These are phyloP conservation scores for Dalbergia cochinchinensis DNA, from an alignment of 306 rosid species.

Conservation along the genomic window DNA sequence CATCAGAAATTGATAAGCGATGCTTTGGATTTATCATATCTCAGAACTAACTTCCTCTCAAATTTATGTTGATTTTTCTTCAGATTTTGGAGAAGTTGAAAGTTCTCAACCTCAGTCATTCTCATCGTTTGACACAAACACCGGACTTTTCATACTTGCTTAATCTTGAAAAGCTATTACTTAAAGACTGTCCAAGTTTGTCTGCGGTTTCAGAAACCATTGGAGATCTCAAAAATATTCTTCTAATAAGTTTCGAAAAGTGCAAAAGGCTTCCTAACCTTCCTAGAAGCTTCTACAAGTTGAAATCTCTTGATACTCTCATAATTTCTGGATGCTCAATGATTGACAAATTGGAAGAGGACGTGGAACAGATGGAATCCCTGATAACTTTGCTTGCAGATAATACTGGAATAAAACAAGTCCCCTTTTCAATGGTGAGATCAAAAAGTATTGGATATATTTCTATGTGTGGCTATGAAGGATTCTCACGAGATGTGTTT, in stretches of 20 bases:
- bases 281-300: constrained; percentile 23
- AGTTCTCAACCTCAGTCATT: constrained; percentile 49
- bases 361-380: background rate
- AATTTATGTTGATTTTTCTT: background rate
- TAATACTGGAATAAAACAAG: background rate
- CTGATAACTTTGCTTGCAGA: background rate
- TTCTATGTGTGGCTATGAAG: background rate
- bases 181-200: constrained; percentile 42
- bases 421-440: background rate
- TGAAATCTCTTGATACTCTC: background rate
- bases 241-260: constrained; percentile 29
- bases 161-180: constrained; percentile 42
- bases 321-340: background rate
- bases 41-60: background rate
- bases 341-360: background rate
- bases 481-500: background rate
- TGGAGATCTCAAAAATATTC: constrained; percentile 7
- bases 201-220: constrained; percentile 7
- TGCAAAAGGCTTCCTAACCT: constrained; percentile 21
- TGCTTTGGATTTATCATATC: too few species aligned
- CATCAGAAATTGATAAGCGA: too few species aligned
- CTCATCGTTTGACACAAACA: constrained; percentile 2
- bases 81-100: constrained; percentile 40
- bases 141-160: constrained; percentile 45
- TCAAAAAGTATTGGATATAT: constrained; percentile 7